Percentiles rank a stretch among this genome's conserved stretches.
Evolutionary conservation across 805 yeast genomes (phyloP).

Genomic region (Ogataea glucozyma): DNA sequence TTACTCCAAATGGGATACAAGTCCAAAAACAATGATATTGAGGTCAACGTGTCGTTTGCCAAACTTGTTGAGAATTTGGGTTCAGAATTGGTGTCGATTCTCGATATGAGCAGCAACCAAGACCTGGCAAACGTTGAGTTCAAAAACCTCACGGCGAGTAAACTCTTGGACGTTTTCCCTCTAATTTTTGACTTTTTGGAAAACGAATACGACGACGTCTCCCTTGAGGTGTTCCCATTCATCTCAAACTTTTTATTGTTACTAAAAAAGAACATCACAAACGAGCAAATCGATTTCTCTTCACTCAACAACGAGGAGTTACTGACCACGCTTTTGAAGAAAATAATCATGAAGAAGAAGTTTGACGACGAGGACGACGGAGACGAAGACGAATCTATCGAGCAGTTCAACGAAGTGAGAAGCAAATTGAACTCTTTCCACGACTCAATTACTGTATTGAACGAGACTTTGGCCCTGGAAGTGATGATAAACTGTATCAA

Average conservation of each 20-base stretch:
- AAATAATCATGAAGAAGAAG: slow-evolving; percentile 74
- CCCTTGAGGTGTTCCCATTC: slow-evolving; percentile 80
- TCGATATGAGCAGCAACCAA: slow-evolving; percentile 49
- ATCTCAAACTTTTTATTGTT: slow-evolving; percentile 71
- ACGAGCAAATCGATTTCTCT: slow-evolving; percentile 35
- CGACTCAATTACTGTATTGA: slow-evolving; percentile 65
- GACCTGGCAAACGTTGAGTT: slow-evolving; percentile 42
- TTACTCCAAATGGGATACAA: slow-evolving; percentile 42
- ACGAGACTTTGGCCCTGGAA: slow-evolving; percentile 38
- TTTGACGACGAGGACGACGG: slow-evolving; percentile 63
- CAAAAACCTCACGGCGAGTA: slow-evolving; percentile 39
- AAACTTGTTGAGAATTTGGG: slow-evolving; percentile 74
- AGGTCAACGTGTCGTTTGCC: slow-evolving; percentile 71
- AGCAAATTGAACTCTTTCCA: slow-evolving; percentile 73
- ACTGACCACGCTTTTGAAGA: slow-evolving; percentile 62
- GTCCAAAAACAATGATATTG: slow-evolving; percentile 54
- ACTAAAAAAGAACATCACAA: slow-evolving; percentile 55
- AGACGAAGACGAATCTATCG: slow-evolving; percentile 70
- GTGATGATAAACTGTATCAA: slow-evolving; percentile 50
- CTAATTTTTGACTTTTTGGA: slow-evolving; percentile 66
- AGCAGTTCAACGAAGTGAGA: slow-evolving; percentile 80
- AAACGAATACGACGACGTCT: slow-evolving; percentile 87
- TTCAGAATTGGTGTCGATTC: slow-evolving; percentile 66
- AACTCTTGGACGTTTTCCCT: slow-evolving; percentile 69
- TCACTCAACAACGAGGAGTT: slow-evolving; percentile 44